Evolutionary conservation across 192 early-diverging fungal genomes (phyloP).

Genomic region (Piromyces sp.): DNA sequence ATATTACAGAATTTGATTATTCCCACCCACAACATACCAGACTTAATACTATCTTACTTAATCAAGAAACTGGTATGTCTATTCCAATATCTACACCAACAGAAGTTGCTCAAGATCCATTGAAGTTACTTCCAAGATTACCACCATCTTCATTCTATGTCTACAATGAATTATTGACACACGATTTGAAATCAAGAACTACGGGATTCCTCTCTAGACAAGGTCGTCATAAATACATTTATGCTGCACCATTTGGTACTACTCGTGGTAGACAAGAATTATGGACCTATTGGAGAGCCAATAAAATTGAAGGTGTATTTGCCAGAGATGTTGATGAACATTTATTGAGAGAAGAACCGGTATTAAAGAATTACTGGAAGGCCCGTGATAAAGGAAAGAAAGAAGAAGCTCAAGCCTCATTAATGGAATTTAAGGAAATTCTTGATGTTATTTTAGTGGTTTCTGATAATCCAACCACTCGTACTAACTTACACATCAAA

Average conservation of each 20-base stretch:
- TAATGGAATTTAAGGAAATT: constrained; percentile 8
- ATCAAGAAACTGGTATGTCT: constrained; percentile 1
- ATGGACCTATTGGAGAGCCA: constrained; percentile 18
- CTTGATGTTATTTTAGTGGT: constrained; percentile 11
- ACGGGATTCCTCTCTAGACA: neutral
- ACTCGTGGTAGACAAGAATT: constrained; percentile 11
- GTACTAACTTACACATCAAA: constrained; percentile 15
- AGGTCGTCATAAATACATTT: neutral
- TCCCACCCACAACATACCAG: constrained; percentile 21
- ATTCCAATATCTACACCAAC: constrained; percentile 3
- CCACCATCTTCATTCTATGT: neutral
- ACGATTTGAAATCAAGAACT: neutral
- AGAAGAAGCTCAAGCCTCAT: constrained; percentile 2
- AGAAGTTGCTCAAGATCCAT: neutral
- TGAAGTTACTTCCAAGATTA: neutral
- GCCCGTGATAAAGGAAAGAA: constrained; percentile 15
- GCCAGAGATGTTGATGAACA: constrained; percentile 21
- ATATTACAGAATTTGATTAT: constrained; percentile 14
- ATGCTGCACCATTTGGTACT: constrained; percentile 6
- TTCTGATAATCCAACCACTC: constrained; percentile 10
- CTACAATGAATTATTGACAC: neutral
- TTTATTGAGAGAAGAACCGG: constrained; percentile 16
- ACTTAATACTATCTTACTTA: constrained; percentile 2
- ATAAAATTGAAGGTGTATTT: constrained; percentile 18
- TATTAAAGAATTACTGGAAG: constrained; percentile 14